phyloP scores from a whole-genome alignment of 1,284 basidiomycete genomes.

The Cutaneotrichosporon dermatis region DNA sequence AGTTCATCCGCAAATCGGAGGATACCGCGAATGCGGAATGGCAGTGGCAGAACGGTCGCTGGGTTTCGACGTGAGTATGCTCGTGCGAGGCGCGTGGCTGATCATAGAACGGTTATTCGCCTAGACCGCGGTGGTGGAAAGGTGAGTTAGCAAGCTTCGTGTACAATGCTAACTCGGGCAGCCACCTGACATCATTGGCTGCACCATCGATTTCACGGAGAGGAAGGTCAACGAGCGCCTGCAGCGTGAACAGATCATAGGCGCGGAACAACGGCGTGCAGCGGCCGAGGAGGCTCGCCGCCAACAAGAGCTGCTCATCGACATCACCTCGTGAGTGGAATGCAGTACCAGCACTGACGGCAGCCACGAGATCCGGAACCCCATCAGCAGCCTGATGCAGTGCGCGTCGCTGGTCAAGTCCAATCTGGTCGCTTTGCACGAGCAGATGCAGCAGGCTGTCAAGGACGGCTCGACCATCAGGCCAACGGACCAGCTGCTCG shows the following conservation, averaged over 20 bases:
- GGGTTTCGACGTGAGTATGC: not conserved
- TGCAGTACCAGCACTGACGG: slow-evolving; percentile 34
- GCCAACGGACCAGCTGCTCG: slow-evolving; percentile 14
- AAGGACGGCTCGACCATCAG: not conserved
- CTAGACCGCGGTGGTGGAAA: not conserved
- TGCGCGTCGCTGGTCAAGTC: slow-evolving; percentile 45
- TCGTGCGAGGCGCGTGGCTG: no score
- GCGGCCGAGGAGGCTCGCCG: slow-evolving; percentile 46
- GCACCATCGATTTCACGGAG: slow-evolving; percentile 43
- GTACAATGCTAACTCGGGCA: slow-evolving; percentile 1
- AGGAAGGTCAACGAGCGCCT: slow-evolving; percentile 40
- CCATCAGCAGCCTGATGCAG: slow-evolving; percentile 21
- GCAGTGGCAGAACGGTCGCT: not conserved
- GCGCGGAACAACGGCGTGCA: slow-evolving; percentile 37
- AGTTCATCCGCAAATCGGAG: not conserved
- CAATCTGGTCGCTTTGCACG: slow-evolving; percentile 37
- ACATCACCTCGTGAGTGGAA: slow-evolving; percentile 43
- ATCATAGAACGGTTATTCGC: no score
- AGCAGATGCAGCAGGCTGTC: slow-evolving; percentile 25
- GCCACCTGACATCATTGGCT: slow-evolving; percentile 35
- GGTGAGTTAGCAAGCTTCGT: not conserved
- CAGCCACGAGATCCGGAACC: slow-evolving; percentile 28
- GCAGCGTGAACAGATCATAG: slow-evolving; percentile 36
- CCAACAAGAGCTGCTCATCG: slow-evolving; percentile 46
- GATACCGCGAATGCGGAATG: not conserved